These are phyloP conservation scores for Arthrobotrys conoides DNA, from an alignment of 2,329 filamentous ascomycete genomes.

Conservation along the genomic window DNA sequence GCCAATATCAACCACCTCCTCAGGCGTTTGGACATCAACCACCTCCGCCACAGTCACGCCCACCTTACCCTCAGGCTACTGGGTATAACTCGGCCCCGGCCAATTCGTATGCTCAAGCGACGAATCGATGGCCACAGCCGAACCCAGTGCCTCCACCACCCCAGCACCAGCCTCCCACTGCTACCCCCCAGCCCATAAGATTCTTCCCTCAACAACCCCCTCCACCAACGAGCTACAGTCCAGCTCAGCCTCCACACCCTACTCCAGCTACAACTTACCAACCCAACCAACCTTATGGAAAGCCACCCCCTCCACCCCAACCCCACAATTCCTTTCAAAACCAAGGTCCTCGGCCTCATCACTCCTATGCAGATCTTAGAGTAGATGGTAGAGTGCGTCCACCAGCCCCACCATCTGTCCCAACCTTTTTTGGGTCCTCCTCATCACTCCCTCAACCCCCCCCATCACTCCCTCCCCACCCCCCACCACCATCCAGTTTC, in stretches of 20 bases:
- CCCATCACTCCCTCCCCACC: conserved; percentile 55
- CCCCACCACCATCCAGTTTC: conserved; percentile 47
- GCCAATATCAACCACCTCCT: conserved; percentile 57
- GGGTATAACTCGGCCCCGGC: conserved; percentile 29
- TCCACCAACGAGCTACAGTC: conserved; percentile 48
- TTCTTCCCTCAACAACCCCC: conserved; percentile 59
- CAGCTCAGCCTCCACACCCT: conserved; percentile 42
- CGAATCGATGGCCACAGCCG: conserved; percentile 54
- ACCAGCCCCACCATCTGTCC: conserved; percentile 53
- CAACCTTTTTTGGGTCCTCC: conserved; percentile 51
- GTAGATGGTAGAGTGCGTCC: conserved; percentile 51
- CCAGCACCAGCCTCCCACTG: conserved; percentile 41
- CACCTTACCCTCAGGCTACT: conserved; percentile 44
- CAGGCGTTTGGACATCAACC: conserved; percentile 58
- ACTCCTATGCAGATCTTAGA: conserved; percentile 55
- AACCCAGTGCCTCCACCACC: conserved; percentile 42
- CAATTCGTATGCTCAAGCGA: conserved; percentile 46
- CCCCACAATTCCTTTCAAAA: conserved; percentile 43
- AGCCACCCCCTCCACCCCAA: conserved; percentile 37
- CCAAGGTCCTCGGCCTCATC: conserved; percentile 49
- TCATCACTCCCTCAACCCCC: conserved; percentile 59
- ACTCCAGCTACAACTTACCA: conserved; percentile 38
- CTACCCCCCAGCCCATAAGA: conserved; percentile 46
- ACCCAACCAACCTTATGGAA: conserved; percentile 44
- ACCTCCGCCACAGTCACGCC: conserved; percentile 46